Conservation (phyloP, 345 rosid genomes). For the Limnanthes douglasii region DNA sequence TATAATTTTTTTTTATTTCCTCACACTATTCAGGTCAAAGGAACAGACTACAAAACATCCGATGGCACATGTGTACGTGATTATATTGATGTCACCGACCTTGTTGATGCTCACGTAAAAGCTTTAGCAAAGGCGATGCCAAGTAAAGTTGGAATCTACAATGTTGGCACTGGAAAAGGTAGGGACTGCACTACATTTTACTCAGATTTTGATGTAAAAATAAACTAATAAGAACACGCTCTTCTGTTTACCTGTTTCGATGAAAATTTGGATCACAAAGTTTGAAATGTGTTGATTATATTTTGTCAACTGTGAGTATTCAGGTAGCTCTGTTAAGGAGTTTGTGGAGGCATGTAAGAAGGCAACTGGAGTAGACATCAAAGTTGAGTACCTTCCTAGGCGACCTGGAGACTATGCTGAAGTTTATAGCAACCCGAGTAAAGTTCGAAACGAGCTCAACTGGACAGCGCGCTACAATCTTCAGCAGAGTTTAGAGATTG, state of each 20-base stretch:
- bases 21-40: slow-evolving; percentile 23
- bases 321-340: slow-evolving; percentile 56
- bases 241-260: too few relatives aligned
- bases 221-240: neutral
- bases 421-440: slow-evolving; percentile 42
- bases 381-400: slow-evolving; percentile 33
- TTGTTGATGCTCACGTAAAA: slow-evolving; percentile 52
- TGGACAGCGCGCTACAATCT: slow-evolving; percentile 49
- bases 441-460: slow-evolving; percentile 31
- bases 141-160: slow-evolving; percentile 39
- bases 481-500: slow-evolving; percentile 30
- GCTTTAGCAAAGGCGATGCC: slow-evolving; percentile 41
- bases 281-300: neutral
- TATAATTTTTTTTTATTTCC: neutral
- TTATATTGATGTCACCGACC: slow-evolving; percentile 48
- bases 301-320: slow-evolving; percentile 1
- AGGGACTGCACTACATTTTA: neutral
- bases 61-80: slow-evolving; percentile 49
- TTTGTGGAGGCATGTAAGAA: slow-evolving; percentile 52
- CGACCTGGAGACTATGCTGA: slow-evolving; percentile 53
- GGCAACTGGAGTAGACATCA: slow-evolving; percentile 40
- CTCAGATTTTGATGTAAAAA: neutral
- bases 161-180: slow-evolving; percentile 56
- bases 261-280: slow-evolving; percentile 1
- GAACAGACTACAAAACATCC: slow-evolving; percentile 43